Percentiles rank a stretch among this genome's conserved stretches.
phyloP scores from a whole-genome alignment of 768 basidiomycete genomes.

The Naganishia antarctica region DNA sequence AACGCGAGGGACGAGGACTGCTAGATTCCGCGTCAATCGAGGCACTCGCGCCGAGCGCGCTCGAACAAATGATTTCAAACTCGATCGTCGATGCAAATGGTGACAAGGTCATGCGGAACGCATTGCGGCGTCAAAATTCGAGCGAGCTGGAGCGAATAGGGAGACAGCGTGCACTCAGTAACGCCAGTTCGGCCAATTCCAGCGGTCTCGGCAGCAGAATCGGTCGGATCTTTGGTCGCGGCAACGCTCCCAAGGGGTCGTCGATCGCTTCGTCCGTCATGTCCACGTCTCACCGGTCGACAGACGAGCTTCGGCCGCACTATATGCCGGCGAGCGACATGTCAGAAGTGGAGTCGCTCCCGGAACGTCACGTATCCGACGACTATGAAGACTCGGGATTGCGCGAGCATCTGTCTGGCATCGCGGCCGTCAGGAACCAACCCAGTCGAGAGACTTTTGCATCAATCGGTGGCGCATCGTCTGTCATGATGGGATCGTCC shows the following conservation, averaged over 20 bases:
- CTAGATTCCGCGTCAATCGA: constrained; percentile 26
- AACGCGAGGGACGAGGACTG: neutral
- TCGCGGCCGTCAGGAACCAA: neutral
- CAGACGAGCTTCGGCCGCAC: constrained; percentile 13
- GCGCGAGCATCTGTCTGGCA: neutral
- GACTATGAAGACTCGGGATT: neutral
- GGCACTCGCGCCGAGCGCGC: constrained; percentile 27
- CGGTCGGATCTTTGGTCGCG: constrained; percentile 37
- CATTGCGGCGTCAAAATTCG: constrained; percentile 1
- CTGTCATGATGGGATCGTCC: neutral
- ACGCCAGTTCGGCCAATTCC: constrained; percentile 33
- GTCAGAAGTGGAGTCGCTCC: constrained; percentile 12
- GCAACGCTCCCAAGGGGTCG: constrained; percentile 32
- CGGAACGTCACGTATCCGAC: constrained; percentile 14
- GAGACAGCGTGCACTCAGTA: constrained; percentile 42
- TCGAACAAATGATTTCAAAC: constrained; percentile 39
- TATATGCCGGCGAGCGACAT: constrained; percentile 3
- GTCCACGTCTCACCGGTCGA: constrained; percentile 2
- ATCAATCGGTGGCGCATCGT: neutral
- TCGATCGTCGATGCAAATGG: constrained; percentile 20
- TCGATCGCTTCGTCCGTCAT: constrained; percentile 16
- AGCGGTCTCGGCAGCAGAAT: constrained; percentile 37
- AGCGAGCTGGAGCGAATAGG: constrained; percentile 10
- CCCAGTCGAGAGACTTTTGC: constrained; percentile 17
- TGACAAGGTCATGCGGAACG: neutral